phyloP scores from a whole-genome alignment of 306 rosid genomes.

The Ceratonia siliqua region DNA sequence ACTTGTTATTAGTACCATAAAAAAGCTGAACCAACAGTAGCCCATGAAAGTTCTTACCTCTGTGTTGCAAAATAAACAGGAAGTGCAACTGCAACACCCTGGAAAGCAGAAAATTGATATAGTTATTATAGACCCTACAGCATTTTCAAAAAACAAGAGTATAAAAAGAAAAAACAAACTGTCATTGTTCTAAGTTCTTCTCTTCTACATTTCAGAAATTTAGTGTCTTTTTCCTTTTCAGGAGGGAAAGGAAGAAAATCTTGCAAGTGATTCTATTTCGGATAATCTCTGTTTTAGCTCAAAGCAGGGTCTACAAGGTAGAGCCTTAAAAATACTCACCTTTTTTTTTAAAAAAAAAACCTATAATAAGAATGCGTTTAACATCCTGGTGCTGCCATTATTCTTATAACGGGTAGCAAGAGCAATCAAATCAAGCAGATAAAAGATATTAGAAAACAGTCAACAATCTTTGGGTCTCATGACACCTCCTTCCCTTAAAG shows the following conservation, averaged over 20 bases:
- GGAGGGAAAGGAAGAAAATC: background rate
- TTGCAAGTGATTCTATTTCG: background rate
- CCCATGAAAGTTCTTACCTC: slow-evolving; percentile 57
- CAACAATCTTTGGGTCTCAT: background rate
- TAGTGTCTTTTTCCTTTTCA: too few relatives aligned
- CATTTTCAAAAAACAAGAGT: background rate
- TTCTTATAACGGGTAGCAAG: background rate
- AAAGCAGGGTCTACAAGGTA: background rate
- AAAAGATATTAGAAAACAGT: background rate
- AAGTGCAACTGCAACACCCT: slow-evolving; percentile 98
- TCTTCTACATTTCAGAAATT: too few relatives aligned
- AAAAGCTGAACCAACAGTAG: slow-evolving; percentile 21
- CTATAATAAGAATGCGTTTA: background rate
- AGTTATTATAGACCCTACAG: slow-evolving; percentile 20
- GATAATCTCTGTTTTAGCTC: background rate
- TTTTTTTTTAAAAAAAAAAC: background rate
- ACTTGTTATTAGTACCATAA: slow-evolving; percentile 17
- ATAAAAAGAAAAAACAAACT: background rate
- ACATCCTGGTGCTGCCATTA: background rate
- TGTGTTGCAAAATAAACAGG: slow-evolving; percentile 95
- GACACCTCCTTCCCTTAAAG: background rate
- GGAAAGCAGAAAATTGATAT: slow-evolving; percentile 32
- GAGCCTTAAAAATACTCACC: background rate
- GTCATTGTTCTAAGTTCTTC: background rate
- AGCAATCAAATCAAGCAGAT: background rate